Base-by-base conservation (phyloP, 2,329 filamentous ascomycete genomes). In the Colletotrichum brevisporum region DNA sequence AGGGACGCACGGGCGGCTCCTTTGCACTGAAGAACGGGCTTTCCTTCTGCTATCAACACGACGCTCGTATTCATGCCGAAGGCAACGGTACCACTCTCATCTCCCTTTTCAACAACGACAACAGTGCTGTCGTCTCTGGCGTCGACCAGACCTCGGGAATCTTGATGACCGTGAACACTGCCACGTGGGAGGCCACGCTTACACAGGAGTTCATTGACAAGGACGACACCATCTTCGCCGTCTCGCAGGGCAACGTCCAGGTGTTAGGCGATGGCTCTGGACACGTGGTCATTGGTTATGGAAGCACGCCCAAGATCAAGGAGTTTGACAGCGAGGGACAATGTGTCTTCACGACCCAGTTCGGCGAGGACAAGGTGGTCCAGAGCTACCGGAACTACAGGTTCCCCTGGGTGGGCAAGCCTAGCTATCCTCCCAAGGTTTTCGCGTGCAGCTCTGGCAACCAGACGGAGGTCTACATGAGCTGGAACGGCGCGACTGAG, bases 201-300 rank as follows among this genome's bases (percentile, higher is more conserved):
- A 55, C 63, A 43, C 59, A 71, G 36, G 63, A 67, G 26, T 71
- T 72, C 53, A 55, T 57, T 8, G 73, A 76, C 53, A 57, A 71
- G 3, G 51, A 57, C 18, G 71, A 76, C 51, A 41, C 70, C 6
- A 59, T 89, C 10, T 78, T 83, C 0, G 83, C 86, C 26, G 84
- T 81, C 45, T 88, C 86, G 0, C 83, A 84, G 68, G 82, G 82
- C 8, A 82, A 79, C 15, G 83, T 86, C 26, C 88, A 91, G 71
- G 73, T 87, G 6, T 80, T 90, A 0, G 82, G 84, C 13, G 57
- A 62, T 0, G 56, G 62, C 43, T 84, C 84, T 57, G 85, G 84
- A 31, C 85, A 88, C 65, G 83, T 83, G 8, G 77, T 90, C 47
- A 83, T 90, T 31, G 86, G 86, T 70, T 90, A 88, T 86, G 88